phyloP scores from a whole-genome alignment of 140 eudicot species.

The Flaveria floridana region DNA sequence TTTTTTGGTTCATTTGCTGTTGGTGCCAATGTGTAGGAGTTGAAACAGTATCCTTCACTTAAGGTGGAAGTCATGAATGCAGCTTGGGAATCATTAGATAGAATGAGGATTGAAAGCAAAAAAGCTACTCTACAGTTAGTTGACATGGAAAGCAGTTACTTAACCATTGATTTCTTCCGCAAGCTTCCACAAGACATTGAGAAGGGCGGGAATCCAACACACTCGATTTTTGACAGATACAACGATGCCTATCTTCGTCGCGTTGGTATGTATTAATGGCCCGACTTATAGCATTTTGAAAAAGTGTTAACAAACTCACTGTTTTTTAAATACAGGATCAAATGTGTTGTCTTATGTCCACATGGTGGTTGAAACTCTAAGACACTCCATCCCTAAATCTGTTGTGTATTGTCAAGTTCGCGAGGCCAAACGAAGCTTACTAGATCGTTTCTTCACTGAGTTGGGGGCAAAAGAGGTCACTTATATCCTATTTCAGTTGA shows the following conservation, averaged over 20 bases:
- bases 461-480: constrained; percentile 80
- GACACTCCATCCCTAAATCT: constrained; percentile 89
- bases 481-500: background rate
- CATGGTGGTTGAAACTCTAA: constrained; percentile 77
- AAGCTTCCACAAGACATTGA: constrained; percentile 96
- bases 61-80: constrained; percentile 77
- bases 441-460: constrained; percentile 81
- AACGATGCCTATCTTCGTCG: constrained; percentile 87
- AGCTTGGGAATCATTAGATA: constrained; percentile 75
- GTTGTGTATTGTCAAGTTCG: constrained; percentile 97
- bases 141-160: constrained; percentile 92
- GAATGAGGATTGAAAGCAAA: constrained; percentile 86
- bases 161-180: constrained; percentile 88
- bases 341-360: constrained; percentile 82
- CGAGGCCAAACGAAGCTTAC: constrained; percentile 88
- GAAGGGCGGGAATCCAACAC: constrained; percentile 97
- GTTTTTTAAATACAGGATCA: constrained; percentile 51
- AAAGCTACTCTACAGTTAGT: constrained; percentile 85
- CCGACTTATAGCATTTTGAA: background rate
- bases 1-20: background rate
- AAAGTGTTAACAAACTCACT: background rate
- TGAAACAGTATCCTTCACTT: constrained; percentile 82
- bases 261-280: constrained; percentile 52
- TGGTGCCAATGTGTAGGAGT: constrained; percentile 52
- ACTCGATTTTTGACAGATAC: constrained; percentile 83